These are phyloP conservation scores for Pseudevernia furfuracea DNA, from an alignment of 495 filamentous ascomycete genomes.

Conservation along the genomic window DNA sequence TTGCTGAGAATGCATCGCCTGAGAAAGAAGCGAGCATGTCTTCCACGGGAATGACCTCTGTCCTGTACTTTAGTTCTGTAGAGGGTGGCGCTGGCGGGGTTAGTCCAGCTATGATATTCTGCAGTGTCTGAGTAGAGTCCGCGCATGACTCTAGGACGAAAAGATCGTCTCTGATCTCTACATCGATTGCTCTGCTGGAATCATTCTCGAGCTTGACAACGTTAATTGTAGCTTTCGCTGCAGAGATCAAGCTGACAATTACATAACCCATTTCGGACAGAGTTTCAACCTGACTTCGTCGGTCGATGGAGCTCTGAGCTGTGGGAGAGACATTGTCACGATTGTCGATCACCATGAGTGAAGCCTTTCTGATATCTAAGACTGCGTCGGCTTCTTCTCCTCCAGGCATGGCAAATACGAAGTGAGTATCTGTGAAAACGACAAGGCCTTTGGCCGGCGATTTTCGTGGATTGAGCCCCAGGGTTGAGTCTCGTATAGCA, in stretches of 20 bases:
- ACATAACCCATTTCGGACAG: slow-evolving; percentile 71
- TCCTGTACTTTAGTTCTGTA: slow-evolving; percentile 76
- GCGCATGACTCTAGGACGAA: slow-evolving; percentile 91
- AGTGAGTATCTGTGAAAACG: slow-evolving; percentile 67
- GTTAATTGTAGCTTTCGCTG: slow-evolving; percentile 59
- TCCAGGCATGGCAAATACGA: slow-evolving; percentile 55
- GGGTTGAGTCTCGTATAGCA: slow-evolving; percentile 63
- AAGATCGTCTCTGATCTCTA: slow-evolving; percentile 76
- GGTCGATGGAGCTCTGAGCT: slow-evolving; percentile 39
- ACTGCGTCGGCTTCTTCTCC: slow-evolving; percentile 51
- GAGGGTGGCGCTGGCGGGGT: slow-evolving; percentile 74
- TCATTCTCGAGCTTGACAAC: slow-evolving; percentile 43
- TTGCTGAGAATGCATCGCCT: slow-evolving; percentile 63
- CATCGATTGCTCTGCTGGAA: slow-evolving; percentile 59
- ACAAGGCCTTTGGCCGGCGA: slow-evolving; percentile 64
- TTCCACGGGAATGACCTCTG: slow-evolving; percentile 73
- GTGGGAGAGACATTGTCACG: slow-evolving; percentile 41
- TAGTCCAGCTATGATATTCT: slow-evolving; percentile 70
- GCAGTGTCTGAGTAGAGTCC: slow-evolving; percentile 91
- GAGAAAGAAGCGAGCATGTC: slow-evolving; percentile 87
- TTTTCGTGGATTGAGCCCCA: slow-evolving; percentile 80
- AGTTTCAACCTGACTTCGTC: slow-evolving; percentile 54
- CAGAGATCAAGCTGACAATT: slow-evolving; percentile 73
- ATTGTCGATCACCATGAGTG: slow-evolving; percentile 78
- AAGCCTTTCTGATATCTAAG: slow-evolving; percentile 67